phyloP scores from a whole-genome alignment of 2,329 filamentous ascomycete genomes.

The Cordyceps javanica region DNA sequence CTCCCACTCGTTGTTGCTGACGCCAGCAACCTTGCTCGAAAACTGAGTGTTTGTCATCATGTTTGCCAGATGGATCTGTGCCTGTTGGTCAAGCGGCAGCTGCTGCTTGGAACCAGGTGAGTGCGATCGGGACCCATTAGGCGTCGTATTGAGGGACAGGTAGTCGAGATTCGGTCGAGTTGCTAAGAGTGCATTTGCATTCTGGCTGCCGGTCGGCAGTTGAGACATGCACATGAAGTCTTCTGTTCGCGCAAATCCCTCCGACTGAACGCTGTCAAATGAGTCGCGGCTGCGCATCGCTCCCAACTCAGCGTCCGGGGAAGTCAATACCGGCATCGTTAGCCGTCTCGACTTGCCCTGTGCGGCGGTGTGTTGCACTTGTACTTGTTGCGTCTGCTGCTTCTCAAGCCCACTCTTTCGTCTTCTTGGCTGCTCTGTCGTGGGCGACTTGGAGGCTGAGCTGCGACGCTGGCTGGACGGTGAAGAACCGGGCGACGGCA shows the following conservation, averaged over 20 bases:
- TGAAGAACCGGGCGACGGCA: conserved; percentile 20
- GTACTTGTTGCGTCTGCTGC: conserved; percentile 35
- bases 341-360: conserved; percentile 49
- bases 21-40: conserved; percentile 31
- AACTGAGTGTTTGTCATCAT: conserved; percentile 18
- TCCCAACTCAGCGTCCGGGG: conserved; percentile 31
- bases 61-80: conserved; percentile 17
- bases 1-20: conserved; percentile 73
- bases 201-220: conserved; percentile 30
- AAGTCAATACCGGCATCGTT: conserved; percentile 40
- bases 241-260: conserved; percentile 33
- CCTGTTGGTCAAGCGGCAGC: conserved; percentile 22
- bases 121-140: conserved; percentile 40
- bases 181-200: conserved; percentile 25
- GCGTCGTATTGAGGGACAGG: conserved; percentile 44
- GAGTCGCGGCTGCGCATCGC: conserved; percentile 40
- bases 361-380: conserved; percentile 25
- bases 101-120: conserved; percentile 37
- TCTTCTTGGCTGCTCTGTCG: conserved; percentile 43
- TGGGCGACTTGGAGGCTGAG: conserved; percentile 32
- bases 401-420: conserved; percentile 24
- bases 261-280: conserved; percentile 38
- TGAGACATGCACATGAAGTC: conserved; percentile 44
- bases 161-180: conserved; percentile 50
- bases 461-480: conserved; percentile 26